Base-by-base conservation (phyloP, 306 rosid genomes). In the Benincasa hispida region DNA sequence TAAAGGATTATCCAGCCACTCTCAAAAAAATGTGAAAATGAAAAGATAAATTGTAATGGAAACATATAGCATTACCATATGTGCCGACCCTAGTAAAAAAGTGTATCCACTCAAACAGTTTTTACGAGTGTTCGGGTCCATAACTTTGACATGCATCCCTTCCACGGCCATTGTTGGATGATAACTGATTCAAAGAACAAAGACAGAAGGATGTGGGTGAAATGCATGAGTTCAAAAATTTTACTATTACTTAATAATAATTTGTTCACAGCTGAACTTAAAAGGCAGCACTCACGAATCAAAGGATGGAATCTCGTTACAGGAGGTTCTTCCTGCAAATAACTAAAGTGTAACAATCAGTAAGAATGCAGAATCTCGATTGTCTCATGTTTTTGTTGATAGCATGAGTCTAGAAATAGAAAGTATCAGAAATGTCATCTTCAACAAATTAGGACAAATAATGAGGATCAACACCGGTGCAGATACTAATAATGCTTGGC, bases 41-140 rank as follows among this genome's bases (percentile, higher is more conserved):
- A 72, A 76, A 73, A 79, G 66, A 58, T 54, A 79, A 10, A 61
- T 59, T 32, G 19, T 2, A n/a, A 68, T 10, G 37, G n/a, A 61
- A 75, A n/a, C 57, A 75, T 53, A 30, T 66, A 80, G 79, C 57
- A 62, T 69, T 86, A 93, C 98, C 91, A 62, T 79, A 55, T 85
- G 76, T 76, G 72, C 77, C 18, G 85, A 81, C 74, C 87, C 96
- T 85, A 93, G 83, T 83, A 91, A 79, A 85, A 91, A 90, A 5
- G 88, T 87, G 79, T 88, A 91, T 83, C 89, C 93, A 68, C 82
- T 85, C 81, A 93, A 84, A 88, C 96, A 90, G 79, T 81, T 84
- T 81, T 86, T 96, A 25, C 97, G 97, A 73, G 80, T 77, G 80
- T 79, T 85, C 28, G 90, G 90, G 37, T 91, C 92, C 61, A 85